These are phyloP conservation scores for Hyaloscypha hepaticicola DNA, from an alignment of 495 filamentous ascomycete genomes.

Conservation along the genomic window DNA sequence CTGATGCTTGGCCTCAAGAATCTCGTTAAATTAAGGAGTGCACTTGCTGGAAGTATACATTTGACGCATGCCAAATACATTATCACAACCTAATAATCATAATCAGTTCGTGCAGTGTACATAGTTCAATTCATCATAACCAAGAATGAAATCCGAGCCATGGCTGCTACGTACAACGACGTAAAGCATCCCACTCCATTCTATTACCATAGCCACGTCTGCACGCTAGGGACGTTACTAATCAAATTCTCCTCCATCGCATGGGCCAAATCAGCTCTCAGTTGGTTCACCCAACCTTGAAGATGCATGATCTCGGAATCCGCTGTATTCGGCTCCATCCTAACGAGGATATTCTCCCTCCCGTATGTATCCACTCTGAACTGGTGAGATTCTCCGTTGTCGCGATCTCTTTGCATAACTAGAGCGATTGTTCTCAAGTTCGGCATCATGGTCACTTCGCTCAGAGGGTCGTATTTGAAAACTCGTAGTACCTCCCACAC, in stretches of 20 bases:
- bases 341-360: not conserved
- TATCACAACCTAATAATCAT: not conserved
- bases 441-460: conserved; percentile 23
- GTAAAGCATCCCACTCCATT: not conserved
- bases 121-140: not conserved
- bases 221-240: conserved; percentile 18
- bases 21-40: not conserved
- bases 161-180: not conserved
- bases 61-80: not conserved
- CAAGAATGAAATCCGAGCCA: not conserved
- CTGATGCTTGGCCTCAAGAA: not conserved
- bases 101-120: not conserved
- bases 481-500: conserved; percentile 30
- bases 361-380: not conserved
- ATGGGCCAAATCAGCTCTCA: conserved; percentile 20
- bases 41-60: not conserved
- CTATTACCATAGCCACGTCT: conserved; percentile 31
- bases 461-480: conserved; percentile 24
- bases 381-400: not conserved
- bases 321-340: conserved; percentile 15
- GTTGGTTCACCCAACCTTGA: conserved; percentile 23
- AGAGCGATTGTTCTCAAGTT: conserved; percentile 26
- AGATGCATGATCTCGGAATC: conserved; percentile 18
- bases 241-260: conserved; percentile 11
- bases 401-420: conserved; percentile 22